Base-by-base conservation (phyloP, 2,329 filamentous ascomycete species). In the Talaromyces sp. region DNA sequence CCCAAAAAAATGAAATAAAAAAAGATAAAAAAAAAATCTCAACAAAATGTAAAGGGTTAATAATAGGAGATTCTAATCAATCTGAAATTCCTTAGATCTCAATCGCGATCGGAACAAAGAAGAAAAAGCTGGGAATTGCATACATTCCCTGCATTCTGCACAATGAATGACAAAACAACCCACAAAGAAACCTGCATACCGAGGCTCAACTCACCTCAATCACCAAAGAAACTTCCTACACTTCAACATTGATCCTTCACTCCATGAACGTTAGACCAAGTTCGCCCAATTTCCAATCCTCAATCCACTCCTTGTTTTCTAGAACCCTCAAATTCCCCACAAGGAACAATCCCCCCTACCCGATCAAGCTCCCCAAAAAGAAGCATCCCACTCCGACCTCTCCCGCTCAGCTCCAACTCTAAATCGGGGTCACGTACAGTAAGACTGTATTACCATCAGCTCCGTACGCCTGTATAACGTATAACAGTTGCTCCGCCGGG, bases 401-500 rank as follows among this genome's bases (percentile, higher is more conserved):
- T 13, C 17, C 29, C 36, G 20, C 14, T 14, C 35, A 30, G 35
- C 29, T 42, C 13, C 47, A 49, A 44, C 47, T 43, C 37, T 36
- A 44, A 41, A 32, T 36, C n/a, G 17, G 10, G 30, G 32, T 39
- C 24, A 40, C 22, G 22, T 36, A 19, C 16, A 10, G 22, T 29
- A 32, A 40, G n/a, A 14, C 46, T 16, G 46, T 40, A 49, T 49
- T 49, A 49, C 37, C 16, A 27, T 22, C 30, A 47, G 44, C 46
- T 19, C 36, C 33, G 46, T 49, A 49, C 47, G 20, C n/a, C 39
- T 43, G 47, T 49, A 49, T 43, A 43, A 49, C 36, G 20, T 32
- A 32, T 30, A 16, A 16, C 11, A 35, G 32, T 35, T 14, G 32
- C 44, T 36, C 42, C 42, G 19, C 47, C 45, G 51, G 51, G 51